Evolutionary conservation across 2,329 filamentous ascomycete species (phyloP).

Genomic region (Colletotrichum sp.): DNA sequence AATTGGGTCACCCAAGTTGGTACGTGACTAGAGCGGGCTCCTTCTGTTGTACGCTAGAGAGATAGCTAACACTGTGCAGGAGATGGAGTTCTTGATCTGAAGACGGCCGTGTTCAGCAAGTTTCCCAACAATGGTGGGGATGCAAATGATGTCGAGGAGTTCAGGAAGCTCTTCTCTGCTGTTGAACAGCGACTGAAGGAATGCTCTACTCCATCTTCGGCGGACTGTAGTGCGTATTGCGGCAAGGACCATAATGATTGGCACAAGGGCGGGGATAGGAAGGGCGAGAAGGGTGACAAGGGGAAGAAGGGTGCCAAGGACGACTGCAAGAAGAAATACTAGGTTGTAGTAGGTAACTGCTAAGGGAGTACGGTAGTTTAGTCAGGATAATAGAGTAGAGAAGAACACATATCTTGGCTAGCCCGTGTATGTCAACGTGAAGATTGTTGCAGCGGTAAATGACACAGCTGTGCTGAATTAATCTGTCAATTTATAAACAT

Average conservation of each 20-base stretch:
- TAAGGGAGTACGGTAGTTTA: rapidly evolving
- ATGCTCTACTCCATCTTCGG: not conserved
- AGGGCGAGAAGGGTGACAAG: not conserved
- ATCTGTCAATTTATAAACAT: not conserved
- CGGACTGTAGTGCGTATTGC: not conserved
- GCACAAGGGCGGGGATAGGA: not conserved
- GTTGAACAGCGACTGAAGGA: not conserved
- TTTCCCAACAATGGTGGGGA: not conserved
- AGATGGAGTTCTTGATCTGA: not conserved
- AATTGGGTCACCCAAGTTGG: not conserved
- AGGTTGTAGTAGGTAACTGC: not conserved
- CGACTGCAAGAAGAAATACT: not conserved
- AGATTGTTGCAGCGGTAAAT: not conserved
- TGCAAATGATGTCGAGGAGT: not conserved
- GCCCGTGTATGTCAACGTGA: not conserved
- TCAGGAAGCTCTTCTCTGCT: not conserved
- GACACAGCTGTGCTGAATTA: not conserved
- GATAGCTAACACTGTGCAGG: rapidly evolving
- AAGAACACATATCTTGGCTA: not conserved
- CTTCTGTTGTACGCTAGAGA: not conserved
- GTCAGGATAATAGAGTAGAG: not conserved
- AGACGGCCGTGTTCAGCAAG: not conserved
- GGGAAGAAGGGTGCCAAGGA: not conserved
- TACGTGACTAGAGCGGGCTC: rapidly evolving
- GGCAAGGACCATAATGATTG: not conserved